Conservation (phyloP, 176 grass and related monocot genomes). For the Cenchrus fungigraminus region DNA sequence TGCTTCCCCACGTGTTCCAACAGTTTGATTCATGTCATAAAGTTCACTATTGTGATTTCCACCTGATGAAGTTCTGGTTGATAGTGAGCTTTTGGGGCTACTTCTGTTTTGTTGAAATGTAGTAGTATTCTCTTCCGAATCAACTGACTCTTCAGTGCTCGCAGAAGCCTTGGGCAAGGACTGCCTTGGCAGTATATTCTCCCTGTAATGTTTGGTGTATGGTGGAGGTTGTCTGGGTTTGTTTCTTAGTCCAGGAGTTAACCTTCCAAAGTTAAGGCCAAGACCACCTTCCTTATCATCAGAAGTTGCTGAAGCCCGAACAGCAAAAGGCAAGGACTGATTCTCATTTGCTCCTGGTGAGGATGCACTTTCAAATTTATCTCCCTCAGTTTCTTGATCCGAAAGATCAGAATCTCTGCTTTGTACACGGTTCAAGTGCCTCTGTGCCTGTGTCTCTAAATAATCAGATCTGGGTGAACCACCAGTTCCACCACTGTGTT, state of each 20-base stretch:
- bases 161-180: slow-evolving; percentile 50
- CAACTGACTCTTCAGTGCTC: slow-evolving; percentile 46
- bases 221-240: slow-evolving; percentile 53
- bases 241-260: slow-evolving; percentile 85
- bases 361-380: slow-evolving; percentile 25
- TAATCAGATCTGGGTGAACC: slow-evolving; percentile 41
- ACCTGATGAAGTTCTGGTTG: slow-evolving; percentile 36
- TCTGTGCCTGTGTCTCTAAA: slow-evolving; percentile 4
- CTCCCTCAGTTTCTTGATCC: slow-evolving; percentile 40
- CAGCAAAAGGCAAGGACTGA: slow-evolving; percentile 26
- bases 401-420: slow-evolving; percentile 46
- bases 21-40: slow-evolving; percentile 31
- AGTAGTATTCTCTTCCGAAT: slow-evolving; percentile 38
- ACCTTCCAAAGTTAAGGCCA: slow-evolving; percentile 64
- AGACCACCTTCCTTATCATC: slow-evolving; percentile 45
- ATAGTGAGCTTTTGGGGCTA: slow-evolving; percentile 36
- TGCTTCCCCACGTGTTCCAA: slow-evolving; percentile 34
- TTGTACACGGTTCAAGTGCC: slow-evolving; percentile 13
- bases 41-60: slow-evolving; percentile 29
- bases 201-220: slow-evolving; percentile 45
- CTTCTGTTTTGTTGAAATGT: slow-evolving; percentile 14
- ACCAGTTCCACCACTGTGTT: background rate
- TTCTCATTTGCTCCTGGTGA: slow-evolving; percentile 44
- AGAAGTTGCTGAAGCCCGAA: slow-evolving; percentile 43
- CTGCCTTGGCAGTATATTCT: slow-evolving; percentile 36